phyloP scores from a whole-genome alignment of 2,329 filamentous ascomycete species.

The Paramyrothecium roridum region DNA sequence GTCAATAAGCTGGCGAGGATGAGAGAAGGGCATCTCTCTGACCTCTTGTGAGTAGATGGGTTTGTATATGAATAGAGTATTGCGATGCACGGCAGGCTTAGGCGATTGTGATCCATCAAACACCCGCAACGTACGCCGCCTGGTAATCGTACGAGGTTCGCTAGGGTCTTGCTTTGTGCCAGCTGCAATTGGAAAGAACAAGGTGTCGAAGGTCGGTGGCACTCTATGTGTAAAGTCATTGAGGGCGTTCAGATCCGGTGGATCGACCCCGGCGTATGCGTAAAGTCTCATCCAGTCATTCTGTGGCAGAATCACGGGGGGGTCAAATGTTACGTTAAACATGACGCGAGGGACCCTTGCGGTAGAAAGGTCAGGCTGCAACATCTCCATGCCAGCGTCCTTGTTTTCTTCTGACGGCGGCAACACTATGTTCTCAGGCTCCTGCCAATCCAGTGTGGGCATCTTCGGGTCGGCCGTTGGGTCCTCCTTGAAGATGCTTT shows the following conservation, averaged over 20 bases:
- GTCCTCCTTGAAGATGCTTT: constrained; percentile 57
- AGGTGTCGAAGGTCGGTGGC: constrained; percentile 52
- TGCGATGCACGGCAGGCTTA: constrained; percentile 41
- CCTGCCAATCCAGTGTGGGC: constrained; percentile 65
- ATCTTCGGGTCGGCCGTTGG: constrained; percentile 35
- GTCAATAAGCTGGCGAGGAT: constrained; percentile 71
- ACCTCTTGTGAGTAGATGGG: constrained; percentile 68
- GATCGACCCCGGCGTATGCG: constrained; percentile 47
- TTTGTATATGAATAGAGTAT: constrained; percentile 68
- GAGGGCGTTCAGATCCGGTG: constrained; percentile 33
- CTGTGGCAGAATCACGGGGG: constrained; percentile 68
- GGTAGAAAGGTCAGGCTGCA: constrained; percentile 40
- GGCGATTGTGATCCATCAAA: constrained; percentile 26
- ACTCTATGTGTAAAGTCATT: constrained; percentile 22
- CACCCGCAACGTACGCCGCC: constrained; percentile 43
- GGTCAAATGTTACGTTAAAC: constrained; percentile 73
- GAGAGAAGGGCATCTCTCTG: constrained; percentile 69
- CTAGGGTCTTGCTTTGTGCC: constrained; percentile 51
- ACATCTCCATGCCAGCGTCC: constrained; percentile 49
- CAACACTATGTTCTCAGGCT: constrained; percentile 64
- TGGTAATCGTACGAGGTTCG: constrained; percentile 54
- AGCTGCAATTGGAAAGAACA: constrained; percentile 53
- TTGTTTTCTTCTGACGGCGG: constrained; percentile 42
- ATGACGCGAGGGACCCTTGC: constrained; percentile 66
- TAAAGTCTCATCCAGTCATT: constrained; percentile 61